These are phyloP conservation scores for Lagenaria siceraria DNA, from an alignment of 306 rosid genomes.

Conservation along the genomic window DNA sequence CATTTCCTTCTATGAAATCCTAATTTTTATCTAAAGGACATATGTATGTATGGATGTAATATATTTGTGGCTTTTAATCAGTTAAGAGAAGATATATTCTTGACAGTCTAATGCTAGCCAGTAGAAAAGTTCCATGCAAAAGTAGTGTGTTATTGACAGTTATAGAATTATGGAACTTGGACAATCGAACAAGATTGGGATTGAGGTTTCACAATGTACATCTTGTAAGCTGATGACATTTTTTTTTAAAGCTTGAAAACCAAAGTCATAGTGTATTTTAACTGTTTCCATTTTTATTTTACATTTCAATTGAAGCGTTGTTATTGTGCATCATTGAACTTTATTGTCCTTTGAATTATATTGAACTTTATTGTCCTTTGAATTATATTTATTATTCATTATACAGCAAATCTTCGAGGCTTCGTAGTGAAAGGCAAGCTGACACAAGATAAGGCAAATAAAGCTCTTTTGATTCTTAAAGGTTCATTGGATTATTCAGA, in stretches of 20 bases:
- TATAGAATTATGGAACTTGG: not conserved
- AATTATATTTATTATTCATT: conserved; percentile 8
- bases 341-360: not conserved
- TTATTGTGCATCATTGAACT: not conserved
- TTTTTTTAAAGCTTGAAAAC: not conserved
- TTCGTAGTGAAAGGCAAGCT: conserved; percentile 57
- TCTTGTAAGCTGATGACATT: not conserved
- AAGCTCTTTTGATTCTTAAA: conserved; percentile 55
- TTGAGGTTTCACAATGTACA: not conserved
- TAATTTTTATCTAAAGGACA: not conserved
- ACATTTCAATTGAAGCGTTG: not conserved
- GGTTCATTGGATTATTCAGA: conserved; percentile 76
- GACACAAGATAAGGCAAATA: conserved; percentile 52
- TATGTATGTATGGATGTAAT: not conserved
- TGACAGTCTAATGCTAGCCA: not conserved
- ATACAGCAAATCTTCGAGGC: conserved; percentile 55
- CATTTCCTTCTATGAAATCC: not conserved
- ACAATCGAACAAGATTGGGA: not conserved
- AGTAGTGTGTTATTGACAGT: not conserved
- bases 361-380: not conserved
- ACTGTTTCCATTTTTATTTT: not conserved
- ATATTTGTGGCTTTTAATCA: conserved; percentile 3
- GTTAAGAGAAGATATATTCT: not conserved
- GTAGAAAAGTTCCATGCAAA: not conserved
- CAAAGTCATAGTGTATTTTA: not conserved